Base-by-base conservation (phyloP, 2,329 filamentous ascomycete genomes). In the Fusarium domesticum region DNA sequence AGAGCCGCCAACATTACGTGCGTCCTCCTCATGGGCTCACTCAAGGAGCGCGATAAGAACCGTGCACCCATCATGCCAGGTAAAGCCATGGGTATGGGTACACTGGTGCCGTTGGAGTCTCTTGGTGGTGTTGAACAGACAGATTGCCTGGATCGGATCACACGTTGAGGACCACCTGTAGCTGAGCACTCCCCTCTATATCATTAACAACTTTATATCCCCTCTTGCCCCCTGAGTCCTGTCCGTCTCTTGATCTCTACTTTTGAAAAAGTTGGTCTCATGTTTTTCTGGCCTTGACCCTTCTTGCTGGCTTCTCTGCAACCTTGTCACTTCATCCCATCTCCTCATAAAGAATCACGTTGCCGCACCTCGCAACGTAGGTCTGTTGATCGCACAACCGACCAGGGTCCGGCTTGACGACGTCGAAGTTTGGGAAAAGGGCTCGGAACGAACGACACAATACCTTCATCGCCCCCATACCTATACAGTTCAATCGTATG, bases 31-130 rank as follows among this genome's bases (percentile, higher is more conserved):
- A 60, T 60, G 57, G 56, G 57, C 57, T 60, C 57, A 58, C 48
- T 50, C 45, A 39, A 39, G 48, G 57, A 45, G 48, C 57, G 48
- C 50, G 51, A 47, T 56, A 48, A 48, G 56, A 58, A 50, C 58
- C 56, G 57, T 60, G 58, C 58, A 46, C 56, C 49, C 44, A 58
- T 50, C 57, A 58, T 57, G 51, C 57, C 55, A 60, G 55, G 57
- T 54, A 58, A 60, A 58, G 54, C 50, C 48, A 56, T 54, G 48
- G 51, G 53, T 52, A 60, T 60, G 53, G 54, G 45, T 57, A 54
- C 53, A 54, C 44, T 58, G 49, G 51, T 52, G 51, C 51, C 48
- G 48, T 51, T 59, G 51, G 43, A 55, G 49, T 39, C 56, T 56
- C 43, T 56, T 23, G 46, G 56, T 60, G 58, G 57, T 60, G 57